phyloP scores from a whole-genome alignment of 2,329 filamentous ascomycete genomes.

The Fusarium agapanthi region DNA sequence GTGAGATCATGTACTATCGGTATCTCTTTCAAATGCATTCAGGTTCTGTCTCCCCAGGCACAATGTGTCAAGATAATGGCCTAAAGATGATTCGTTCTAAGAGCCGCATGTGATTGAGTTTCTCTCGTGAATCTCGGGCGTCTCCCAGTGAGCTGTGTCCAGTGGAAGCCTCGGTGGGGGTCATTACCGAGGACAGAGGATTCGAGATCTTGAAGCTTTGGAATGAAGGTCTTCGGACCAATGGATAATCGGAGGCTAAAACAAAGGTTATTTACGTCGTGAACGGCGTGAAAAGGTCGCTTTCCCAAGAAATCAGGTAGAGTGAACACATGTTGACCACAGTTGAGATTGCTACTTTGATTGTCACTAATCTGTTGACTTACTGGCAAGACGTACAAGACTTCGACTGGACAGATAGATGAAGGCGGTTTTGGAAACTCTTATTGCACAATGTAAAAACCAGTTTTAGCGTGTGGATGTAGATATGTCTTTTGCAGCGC shows the following conservation, averaged over 20 bases:
- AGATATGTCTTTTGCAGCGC: neutral
- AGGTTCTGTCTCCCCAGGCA: no score
- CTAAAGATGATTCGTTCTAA: no score
- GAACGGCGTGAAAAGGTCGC: neutral
- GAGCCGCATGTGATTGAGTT: neutral
- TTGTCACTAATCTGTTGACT: neutral
- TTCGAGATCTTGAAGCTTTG: neutral
- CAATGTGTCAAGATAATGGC: no score
- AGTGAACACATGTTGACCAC: neutral
- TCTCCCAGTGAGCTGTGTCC: neutral
- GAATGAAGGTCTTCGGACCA: neutral
- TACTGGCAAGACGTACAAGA: neutral
- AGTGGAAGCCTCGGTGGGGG: neutral
- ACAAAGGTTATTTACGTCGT: neutral
- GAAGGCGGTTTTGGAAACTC: neutral
- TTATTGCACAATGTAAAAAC: neutral
- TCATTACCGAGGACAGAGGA: neutral
- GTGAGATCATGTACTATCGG: no score
- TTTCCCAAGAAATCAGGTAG: neutral
- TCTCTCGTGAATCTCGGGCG: neutral
- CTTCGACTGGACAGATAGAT: neutral
- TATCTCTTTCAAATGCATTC: no score
- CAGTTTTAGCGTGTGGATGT: neutral
- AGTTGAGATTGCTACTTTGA: neutral
- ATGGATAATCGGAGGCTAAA: neutral